Evolutionary conservation across 148 eudicot species (phyloP).

Genomic region (Euryodendron excelsum): DNA sequence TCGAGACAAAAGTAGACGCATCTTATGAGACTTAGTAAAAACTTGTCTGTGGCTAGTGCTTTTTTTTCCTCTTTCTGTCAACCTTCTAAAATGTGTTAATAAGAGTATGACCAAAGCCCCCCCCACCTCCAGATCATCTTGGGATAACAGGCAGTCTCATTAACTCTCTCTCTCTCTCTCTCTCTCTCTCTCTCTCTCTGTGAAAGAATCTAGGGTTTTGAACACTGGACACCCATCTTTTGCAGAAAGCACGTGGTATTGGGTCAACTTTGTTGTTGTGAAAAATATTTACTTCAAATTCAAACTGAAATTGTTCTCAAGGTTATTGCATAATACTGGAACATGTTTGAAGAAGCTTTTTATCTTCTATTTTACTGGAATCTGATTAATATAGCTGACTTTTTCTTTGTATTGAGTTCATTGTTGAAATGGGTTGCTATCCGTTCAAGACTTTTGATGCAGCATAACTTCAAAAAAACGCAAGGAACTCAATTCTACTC

Average conservation of each 20-base stretch:
- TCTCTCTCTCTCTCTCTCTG: background rate
- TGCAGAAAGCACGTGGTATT: background rate
- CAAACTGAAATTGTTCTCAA: background rate
- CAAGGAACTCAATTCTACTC: no score
- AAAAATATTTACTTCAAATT: background rate
- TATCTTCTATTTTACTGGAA: background rate
- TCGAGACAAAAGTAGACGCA: background rate
- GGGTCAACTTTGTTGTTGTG: background rate
- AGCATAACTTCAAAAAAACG: background rate
- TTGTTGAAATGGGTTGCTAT: background rate
- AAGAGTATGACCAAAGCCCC: no score
- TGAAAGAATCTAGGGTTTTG: slow-evolving; percentile 42
- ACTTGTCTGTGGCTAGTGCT: background rate
- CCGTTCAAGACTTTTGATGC: background rate
- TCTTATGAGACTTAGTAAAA: background rate
- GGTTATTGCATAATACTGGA: background rate
- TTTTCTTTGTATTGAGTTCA: background rate
- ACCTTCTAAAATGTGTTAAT: background rate
- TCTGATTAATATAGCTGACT: background rate
- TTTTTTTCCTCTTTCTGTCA: background rate
- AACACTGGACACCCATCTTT: background rate
- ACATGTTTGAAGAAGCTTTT: background rate
- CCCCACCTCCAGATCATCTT: background rate
- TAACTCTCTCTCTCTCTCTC: no score
- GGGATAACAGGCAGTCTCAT: no score